Evolutionary conservation across 1,284 basidiomycete genomes (phyloP).

Genomic region (Sphaerobolus stellatus): DNA sequence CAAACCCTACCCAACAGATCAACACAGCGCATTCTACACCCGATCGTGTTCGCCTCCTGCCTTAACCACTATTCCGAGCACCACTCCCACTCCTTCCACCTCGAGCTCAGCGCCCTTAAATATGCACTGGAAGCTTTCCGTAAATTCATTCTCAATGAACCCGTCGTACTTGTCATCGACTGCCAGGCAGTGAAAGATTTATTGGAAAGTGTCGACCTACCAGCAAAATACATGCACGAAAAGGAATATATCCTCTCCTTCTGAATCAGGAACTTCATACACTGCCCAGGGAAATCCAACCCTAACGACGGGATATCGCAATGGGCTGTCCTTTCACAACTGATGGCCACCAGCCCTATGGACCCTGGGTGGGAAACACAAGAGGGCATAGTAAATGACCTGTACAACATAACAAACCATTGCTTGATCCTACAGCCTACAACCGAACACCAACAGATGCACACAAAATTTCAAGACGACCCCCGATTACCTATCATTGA

Average conservation of each 20-base stretch:
- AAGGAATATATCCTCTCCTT: not conserved
- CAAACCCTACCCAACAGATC: no score
- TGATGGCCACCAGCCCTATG: no score
- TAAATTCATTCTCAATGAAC: not conserved
- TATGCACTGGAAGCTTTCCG: not conserved
- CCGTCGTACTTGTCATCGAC: not conserved
- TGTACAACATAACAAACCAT: no score
- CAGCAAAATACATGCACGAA: not conserved
- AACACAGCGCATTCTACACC: not conserved
- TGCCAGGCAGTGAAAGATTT: not conserved
- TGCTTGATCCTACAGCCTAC: no score
- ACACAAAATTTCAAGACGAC: no score
- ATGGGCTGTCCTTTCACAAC: no score
- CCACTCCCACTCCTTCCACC: not conserved
- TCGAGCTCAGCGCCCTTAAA: not conserved
- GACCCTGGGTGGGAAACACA: no score
- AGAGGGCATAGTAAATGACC: no score
- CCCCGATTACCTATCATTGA: no score
- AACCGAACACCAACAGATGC: no score
- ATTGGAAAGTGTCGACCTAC: not conserved
- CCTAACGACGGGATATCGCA: no score
- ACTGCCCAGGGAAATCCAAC: not conserved
- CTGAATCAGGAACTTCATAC: not conserved
- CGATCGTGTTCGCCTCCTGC: not conserved
- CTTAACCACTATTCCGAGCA: not conserved